phyloP scores from a whole-genome alignment of 1,284 basidiomycete species.

The Cryptococcus hybrid region DNA sequence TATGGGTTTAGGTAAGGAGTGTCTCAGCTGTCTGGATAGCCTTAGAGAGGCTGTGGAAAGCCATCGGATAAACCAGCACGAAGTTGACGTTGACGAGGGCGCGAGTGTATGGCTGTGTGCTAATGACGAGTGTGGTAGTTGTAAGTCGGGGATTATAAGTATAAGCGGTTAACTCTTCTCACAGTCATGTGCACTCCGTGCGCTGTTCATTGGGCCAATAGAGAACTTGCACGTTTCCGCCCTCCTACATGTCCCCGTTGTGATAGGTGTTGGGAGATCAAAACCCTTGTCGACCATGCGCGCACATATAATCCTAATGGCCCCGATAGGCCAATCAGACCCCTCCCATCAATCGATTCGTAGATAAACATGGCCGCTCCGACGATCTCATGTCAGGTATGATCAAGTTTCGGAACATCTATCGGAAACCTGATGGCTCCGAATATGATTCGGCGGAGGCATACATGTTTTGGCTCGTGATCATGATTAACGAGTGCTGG shows the following conservation, averaged over 20 bases:
- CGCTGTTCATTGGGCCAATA: not conserved
- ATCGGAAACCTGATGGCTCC: no score
- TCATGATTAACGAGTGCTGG: no score
- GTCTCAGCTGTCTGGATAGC: no score
- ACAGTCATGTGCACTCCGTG: not conserved
- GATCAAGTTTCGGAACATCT: not conserved
- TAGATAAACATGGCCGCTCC: not conserved
- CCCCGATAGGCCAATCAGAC: not conserved
- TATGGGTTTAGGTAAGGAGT: no score
- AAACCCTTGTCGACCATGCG: not conserved
- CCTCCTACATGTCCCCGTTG: not conserved
- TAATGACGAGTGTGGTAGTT: not conserved
- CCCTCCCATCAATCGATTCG: not conserved
- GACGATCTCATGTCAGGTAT: not conserved
- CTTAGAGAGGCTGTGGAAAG: no score
- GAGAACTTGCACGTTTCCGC: not conserved
- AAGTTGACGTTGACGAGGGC: no score
- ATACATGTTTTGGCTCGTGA: no score
- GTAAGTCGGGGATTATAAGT: not conserved
- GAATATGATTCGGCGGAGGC: no score
- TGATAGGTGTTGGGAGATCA: not conserved
- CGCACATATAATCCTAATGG: not conserved
- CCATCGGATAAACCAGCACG: no score
- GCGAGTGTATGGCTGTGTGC: no score
- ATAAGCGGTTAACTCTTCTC: not conserved